Evolutionary conservation across 2,329 filamentous ascomycete species (phyloP), one percentile per base, ranked within the genome.

Genomic region (Nemania sp.): DNA sequence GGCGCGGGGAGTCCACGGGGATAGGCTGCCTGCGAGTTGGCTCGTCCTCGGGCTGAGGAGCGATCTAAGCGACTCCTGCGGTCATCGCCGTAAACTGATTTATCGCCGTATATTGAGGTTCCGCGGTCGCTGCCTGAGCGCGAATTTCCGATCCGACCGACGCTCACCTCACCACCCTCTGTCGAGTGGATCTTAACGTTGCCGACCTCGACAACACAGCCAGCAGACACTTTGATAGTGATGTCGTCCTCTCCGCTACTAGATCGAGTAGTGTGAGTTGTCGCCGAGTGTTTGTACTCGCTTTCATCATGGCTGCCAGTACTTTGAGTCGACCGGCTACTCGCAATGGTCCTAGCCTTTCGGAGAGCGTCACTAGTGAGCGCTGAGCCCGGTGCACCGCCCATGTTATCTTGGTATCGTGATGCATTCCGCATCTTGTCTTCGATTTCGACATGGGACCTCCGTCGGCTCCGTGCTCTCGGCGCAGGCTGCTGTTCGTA

Each of bases 271-370:
- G 86, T 84, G 42, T 83, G 80, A 12, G 86, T 88, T 0, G 85
- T 86, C 29, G 83, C 83, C 55, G 85, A 87, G 64, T 83, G 82
- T 65, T 80, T 81, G 72, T 82, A 87, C 57, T 87, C 86, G 73
- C 85, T 88, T 59, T 88, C 85, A 67, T 88, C 86, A 45, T 79
- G 84, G 70, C 86, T 88, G 20, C 73, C 80, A 64, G 80, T 86
- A 77, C 82, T 87, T 64, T 81, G 81, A 54, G 80, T 87, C 40
- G 82, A 86, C 21, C 80, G 80, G 69, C 81, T 85, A 76, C 80
- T 85, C 6, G 76, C 79, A 60, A 77, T 79, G 63, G 76, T 79
- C 68, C 78, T 80, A 64, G 74, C 79, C 29, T 78, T 82, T 69
- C 78, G 81, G 25, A 89, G 76, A 12, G 78, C 75, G 58, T 87